These are phyloP conservation scores for Dentipellis fragilis DNA, from an alignment of 768 basidiomycete genomes.

Conservation along the genomic window DNA sequence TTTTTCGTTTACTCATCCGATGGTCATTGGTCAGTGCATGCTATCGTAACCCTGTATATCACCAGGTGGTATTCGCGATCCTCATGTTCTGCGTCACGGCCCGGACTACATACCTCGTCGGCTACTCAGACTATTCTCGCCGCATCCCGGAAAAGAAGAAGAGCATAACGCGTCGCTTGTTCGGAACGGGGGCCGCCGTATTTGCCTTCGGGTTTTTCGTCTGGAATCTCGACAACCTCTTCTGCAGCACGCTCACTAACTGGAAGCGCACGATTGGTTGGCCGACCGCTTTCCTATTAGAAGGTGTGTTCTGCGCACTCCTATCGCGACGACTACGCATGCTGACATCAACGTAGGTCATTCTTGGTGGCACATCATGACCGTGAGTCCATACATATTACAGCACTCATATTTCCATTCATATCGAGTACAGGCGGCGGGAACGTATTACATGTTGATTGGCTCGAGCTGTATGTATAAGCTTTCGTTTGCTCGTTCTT, in stretches of 20 bases:
- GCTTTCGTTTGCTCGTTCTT: background rate
- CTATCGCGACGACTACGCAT: too few relatives aligned
- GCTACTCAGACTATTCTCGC: slow-evolving; percentile 28
- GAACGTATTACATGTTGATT: slow-evolving; percentile 24
- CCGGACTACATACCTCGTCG: slow-evolving; percentile 45
- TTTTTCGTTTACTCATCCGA: background rate
- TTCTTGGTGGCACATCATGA: slow-evolving; percentile 68
- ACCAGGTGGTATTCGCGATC: slow-evolving; percentile 62
- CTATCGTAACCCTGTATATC: slow-evolving; percentile 70
- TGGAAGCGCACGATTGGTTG: slow-evolving; percentile 52
- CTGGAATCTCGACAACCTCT: slow-evolving; percentile 79
- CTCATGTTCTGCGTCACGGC: slow-evolving; percentile 39
- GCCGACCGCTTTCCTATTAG: slow-evolving; percentile 57
- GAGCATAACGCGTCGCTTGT: slow-evolving; percentile 30
- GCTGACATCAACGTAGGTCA: slow-evolving; percentile 33
- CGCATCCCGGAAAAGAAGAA: slow-evolving; percentile 35
- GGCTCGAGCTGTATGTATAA: slow-evolving; percentile 23
- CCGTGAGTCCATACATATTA: slow-evolving; percentile 27
- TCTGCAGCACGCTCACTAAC: slow-evolving; percentile 46
- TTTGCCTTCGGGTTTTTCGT: slow-evolving; percentile 60
- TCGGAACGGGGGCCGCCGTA: slow-evolving; percentile 40
- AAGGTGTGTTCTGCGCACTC: slow-evolving; percentile 29
- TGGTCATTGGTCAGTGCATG: slow-evolving; percentile 32
- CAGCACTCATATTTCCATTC: slow-evolving; percentile 1
- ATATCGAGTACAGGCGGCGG: slow-evolving; percentile 15